Evolutionary conservation across 2,329 filamentous ascomycete genomes (phyloP).

Genomic region (Xylariaceae sp.): DNA sequence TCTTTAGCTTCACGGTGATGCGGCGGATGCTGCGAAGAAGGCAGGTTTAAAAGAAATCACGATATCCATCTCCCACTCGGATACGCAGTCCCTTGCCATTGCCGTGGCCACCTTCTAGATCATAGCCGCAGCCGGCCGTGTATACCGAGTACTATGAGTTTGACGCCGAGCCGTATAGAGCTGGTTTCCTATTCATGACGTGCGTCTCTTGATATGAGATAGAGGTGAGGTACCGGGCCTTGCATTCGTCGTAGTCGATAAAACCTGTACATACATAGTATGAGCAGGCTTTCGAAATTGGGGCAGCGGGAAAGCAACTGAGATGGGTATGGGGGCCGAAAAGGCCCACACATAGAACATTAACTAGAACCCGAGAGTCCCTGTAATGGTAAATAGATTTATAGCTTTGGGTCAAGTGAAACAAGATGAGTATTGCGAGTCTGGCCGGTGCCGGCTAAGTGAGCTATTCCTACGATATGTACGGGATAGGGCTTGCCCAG

Average conservation of each 20-base stretch:
- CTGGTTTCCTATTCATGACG: conserved; percentile 4
- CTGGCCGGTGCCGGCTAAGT: too few species aligned
- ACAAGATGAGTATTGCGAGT: too few species aligned
- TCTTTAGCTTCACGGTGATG: conserved; percentile 75
- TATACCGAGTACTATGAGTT: conserved; percentile 14
- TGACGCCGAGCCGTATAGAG: conserved; percentile 6
- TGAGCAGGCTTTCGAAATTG: neutral
- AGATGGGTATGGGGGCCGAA: neutral
- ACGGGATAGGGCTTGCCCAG: too few species aligned
- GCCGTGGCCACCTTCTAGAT: conserved; percentile 74
- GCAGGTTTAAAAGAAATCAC: conserved; percentile 84
- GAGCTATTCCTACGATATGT: too few species aligned
- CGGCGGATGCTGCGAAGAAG: conserved; percentile 75
- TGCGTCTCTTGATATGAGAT: conserved; percentile 3
- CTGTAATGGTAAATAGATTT: neutral
- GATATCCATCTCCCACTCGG: conserved; percentile 94
- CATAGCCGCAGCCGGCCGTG: neutral
- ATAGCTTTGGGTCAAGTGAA: neutral
- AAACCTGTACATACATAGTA: neutral
- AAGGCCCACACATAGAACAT: neutral
- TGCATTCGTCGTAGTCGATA: neutral
- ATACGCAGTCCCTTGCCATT: conserved; percentile 89
- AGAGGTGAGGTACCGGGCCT: neutral
- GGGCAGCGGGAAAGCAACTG: neutral
- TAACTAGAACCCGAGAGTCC: neutral